These are phyloP conservation scores for Clohesyomyces aquaticus DNA, from an alignment of 495 filamentous ascomycete species.

Conservation along the genomic window DNA sequence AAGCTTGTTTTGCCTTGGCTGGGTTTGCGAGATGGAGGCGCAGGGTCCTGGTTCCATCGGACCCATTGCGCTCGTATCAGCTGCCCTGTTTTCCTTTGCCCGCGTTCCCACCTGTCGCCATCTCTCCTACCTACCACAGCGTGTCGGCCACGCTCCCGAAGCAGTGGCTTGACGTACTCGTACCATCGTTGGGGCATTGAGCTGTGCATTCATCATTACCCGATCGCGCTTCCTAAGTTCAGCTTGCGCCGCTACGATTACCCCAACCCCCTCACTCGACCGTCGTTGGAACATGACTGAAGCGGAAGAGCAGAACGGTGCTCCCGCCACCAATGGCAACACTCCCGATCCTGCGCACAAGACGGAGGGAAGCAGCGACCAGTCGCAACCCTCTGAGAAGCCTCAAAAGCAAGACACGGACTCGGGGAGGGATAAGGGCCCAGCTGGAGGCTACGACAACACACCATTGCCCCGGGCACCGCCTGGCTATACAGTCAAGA, in stretches of 20 bases:
- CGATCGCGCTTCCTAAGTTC: neutral
- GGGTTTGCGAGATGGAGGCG: neutral
- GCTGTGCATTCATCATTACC: neutral
- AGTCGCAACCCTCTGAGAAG: constrained; percentile 3
- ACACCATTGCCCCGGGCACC: constrained; percentile 75
- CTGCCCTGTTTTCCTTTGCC: neutral
- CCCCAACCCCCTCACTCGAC: neutral
- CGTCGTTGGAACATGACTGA: constrained; percentile 10
- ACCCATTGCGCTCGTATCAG: neutral
- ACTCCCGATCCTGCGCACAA: constrained; percentile 1
- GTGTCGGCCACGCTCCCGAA: neutral
- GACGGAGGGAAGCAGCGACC: constrained; percentile 6
- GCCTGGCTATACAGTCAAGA: constrained; percentile 78
- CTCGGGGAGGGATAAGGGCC: constrained; percentile 50
- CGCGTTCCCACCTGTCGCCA: neutral
- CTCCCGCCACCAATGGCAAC: constrained; percentile 10
- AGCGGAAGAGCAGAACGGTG: constrained; percentile 8
- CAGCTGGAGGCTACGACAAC: constrained; percentile 76
- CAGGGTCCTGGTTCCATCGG: too few relatives aligned
- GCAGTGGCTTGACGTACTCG: neutral
- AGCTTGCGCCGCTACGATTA: neutral
- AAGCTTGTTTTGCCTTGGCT: constrained; percentile 12
- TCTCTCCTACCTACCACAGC: neutral
- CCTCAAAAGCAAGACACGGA: constrained; percentile 12
- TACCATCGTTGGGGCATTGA: neutral